phyloP scores from a whole-genome alignment of 768 basidiomycete species.

The Coprinellus aureogranulatus region DNA sequence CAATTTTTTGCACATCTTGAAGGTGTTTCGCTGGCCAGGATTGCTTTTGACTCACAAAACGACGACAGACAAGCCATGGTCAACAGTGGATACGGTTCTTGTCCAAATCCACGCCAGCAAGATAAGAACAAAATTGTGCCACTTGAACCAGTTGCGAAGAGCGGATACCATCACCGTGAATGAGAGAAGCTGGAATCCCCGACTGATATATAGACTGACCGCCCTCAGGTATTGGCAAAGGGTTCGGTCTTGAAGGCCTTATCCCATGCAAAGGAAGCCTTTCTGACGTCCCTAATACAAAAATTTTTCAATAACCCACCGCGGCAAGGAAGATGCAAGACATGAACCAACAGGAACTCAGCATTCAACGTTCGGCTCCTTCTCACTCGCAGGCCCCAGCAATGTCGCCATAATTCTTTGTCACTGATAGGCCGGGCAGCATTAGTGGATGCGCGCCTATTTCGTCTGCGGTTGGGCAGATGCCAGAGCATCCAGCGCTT shows the following conservation, averaged over 20 bases:
- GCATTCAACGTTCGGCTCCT: conserved; percentile 12
- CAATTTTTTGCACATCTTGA: not conserved
- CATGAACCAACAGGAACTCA: not conserved
- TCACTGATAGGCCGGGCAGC: not conserved
- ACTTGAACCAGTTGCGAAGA: too few species aligned
- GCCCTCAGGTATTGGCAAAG: conserved; percentile 17
- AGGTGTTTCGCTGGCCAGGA: not conserved
- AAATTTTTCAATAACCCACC: too few species aligned
- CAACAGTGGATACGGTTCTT: conserved; percentile 19
- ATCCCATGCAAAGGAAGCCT: conserved; percentile 22
- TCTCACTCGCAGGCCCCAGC: not conserved
- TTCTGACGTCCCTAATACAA: conserved; percentile 21
- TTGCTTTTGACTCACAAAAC: conserved; percentile 13
- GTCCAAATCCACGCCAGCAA: conserved; percentile 13
- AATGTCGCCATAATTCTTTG: not conserved
- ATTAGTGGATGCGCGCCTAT: not conserved
- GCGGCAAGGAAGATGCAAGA: not conserved
- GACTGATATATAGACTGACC: conserved; percentile 1
- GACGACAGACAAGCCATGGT: conserved; percentile 15
- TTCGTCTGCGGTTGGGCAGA: too few species aligned
- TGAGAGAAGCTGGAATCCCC: too few species aligned
- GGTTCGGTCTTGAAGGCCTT: conserved; percentile 18
- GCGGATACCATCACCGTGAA: too few species aligned
- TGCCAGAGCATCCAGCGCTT: too few species aligned
- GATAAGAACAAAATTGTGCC: not conserved